Evolutionary conservation across 148 eudicot genomes (phyloP), one percentile per base, ranked within the genome.

Genomic region (Chenopodium formosanum): DNA sequence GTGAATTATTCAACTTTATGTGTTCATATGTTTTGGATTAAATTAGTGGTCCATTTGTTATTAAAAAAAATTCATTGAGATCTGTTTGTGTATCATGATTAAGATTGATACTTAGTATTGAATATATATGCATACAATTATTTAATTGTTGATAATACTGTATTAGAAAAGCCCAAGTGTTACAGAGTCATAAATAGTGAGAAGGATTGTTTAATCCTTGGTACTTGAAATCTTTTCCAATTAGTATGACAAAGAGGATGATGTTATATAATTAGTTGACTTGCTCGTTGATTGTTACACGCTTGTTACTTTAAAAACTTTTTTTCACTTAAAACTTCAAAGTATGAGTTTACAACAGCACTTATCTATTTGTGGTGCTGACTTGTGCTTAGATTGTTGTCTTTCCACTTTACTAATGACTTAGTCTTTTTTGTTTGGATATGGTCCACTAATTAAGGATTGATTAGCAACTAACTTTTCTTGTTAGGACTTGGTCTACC

Each of bases 401-500:
- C 40, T 77, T 75, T 50, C 53, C 70, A 76, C 31, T 75, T 76
- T 2, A 70, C n/a, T 77, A 64, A 6, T 40, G 86, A 84, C 83
- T 76, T 76, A 1, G 50, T 75, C 71, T 27, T 22, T 22, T 20
- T 62, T 79, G 66, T 62, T 75, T 76, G 80, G 77, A 84, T 70
- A 76, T 50, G 29, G 27, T 75, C 83, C 86, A 84, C 74, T 80
- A 50, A 63, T 76, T 70, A n/a, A 62, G 79, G 73, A 46, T 76
- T 63, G 72, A 68, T 80, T 74, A 67, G 52, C 67, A 68, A 44
- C 77, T 72, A 2, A 70, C 20, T 11, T 37, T 53, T 34, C 27
- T 1, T 79, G 27, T 20, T 47, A 62, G 58, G 80, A 75, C 64
- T 40, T 48, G 67, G 81, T 80, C 83, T 32, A 34, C 48, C 23